Percentiles rank a stretch among this genome's conserved stretches.
Conservation (phyloP, 2,329 filamentous ascomycete species). For the Plectosphaerella sp. region DNA sequence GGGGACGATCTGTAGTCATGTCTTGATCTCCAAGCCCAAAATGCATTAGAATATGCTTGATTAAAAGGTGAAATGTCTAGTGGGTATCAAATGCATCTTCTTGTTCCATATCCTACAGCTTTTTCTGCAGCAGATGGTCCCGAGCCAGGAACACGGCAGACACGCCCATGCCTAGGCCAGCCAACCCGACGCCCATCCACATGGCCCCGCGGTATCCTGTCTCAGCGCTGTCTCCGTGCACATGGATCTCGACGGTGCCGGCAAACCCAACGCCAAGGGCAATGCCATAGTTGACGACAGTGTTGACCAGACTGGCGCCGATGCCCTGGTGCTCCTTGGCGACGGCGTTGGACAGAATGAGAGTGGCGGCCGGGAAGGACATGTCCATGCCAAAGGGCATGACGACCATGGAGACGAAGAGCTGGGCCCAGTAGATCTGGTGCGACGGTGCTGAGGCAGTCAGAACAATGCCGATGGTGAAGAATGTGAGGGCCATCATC, state of each 20-base stretch:
- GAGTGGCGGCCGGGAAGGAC: conserved; percentile 57
- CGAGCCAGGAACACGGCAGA: conserved; percentile 1
- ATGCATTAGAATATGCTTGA: too few relatives aligned
- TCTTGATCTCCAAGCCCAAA: too few relatives aligned
- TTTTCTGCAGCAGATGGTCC: background rate
- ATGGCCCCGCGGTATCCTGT: conserved; percentile 30
- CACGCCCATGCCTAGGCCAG: background rate
- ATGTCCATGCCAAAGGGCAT: conserved; percentile 64
- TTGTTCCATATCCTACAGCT: background rate
- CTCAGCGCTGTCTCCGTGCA: conserved; percentile 14
- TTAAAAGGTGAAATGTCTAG: background rate
- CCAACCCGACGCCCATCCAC: conserved; percentile 36
- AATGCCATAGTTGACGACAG: conserved; percentile 65
- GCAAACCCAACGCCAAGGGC: conserved; percentile 62
- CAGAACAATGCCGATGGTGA: conserved; percentile 36
- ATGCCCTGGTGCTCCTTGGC: conserved; percentile 40
- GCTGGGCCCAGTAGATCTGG: conserved; percentile 61
- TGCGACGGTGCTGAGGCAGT: conserved; percentile 42
- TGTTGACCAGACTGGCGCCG: conserved; percentile 53
- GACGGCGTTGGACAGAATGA: conserved; percentile 53
- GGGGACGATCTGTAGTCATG: too few relatives aligned
- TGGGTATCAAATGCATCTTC: background rate
- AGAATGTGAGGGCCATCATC: conserved; percentile 36
- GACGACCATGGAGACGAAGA: conserved; percentile 54
- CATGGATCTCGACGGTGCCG: conserved; percentile 53